These are phyloP conservation scores for Aspergillus fructus DNA, from an alignment of 2,329 filamentous ascomycete species.

Conservation along the genomic window DNA sequence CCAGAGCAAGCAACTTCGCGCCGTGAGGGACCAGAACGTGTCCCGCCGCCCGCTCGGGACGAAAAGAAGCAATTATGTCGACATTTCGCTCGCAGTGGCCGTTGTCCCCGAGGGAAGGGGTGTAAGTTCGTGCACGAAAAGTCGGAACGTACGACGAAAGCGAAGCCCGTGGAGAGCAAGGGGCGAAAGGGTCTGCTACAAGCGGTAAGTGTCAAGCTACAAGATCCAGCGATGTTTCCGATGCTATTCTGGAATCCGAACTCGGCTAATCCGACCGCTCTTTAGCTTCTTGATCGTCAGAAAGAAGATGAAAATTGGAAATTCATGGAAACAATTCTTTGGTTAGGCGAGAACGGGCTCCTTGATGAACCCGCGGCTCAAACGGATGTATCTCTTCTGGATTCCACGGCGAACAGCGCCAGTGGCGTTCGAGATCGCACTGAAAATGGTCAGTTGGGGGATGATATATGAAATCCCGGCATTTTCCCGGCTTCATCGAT, in stretches of 20 bases:
- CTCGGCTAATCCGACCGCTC: conserved; percentile 4
- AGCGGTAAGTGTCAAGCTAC: conserved; percentile 32
- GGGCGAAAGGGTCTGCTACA: conserved; percentile 45
- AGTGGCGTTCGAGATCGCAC: background rate
- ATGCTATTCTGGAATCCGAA: background rate
- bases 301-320: conserved; percentile 42
- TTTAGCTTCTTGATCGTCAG: conserved; percentile 45
- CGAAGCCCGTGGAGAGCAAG: conserved; percentile 28
- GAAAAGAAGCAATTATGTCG: conserved; percentile 37
- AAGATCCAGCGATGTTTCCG: background rate
- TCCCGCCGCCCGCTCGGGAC: conserved; percentile 39
- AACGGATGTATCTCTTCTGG: background rate
- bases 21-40: conserved; percentile 39
- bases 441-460: background rate
- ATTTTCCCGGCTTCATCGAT: background rate
- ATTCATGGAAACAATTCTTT: conserved; percentile 43
- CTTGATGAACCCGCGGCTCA: conserved; percentile 28
- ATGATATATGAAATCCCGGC: background rate
- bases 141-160: conserved; percentile 28
- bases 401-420: background rate
- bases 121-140: conserved; percentile 46
- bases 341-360: conserved; percentile 42
- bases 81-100: conserved; percentile 42
- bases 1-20: conserved; percentile 45
- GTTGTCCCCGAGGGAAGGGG: conserved; percentile 41